These are phyloP conservation scores for Pogostemon cablin DNA, from an alignment of 257 asterid genomes.

Conservation along the genomic window DNA sequence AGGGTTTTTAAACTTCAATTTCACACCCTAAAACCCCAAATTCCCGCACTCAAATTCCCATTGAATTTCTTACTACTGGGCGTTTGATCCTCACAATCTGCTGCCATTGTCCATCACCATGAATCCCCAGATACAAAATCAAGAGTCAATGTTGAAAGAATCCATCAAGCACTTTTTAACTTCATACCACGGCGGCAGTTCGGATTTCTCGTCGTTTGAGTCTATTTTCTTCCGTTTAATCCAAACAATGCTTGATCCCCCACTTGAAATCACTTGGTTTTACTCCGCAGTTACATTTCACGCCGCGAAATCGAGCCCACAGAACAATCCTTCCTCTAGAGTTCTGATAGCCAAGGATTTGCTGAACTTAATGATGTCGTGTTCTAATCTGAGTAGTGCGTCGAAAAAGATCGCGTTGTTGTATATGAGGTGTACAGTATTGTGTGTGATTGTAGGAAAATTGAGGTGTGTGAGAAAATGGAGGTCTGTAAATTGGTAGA, in stretches of 20 bases:
- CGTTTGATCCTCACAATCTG: neutral
- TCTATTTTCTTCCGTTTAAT: constrained; percentile 76
- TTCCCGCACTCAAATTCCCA: constrained; percentile 13
- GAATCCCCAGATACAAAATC: constrained; percentile 42
- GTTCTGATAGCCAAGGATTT: constrained; percentile 59
- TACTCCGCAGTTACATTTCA: constrained; percentile 76
- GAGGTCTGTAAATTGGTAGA: constrained; percentile 62
- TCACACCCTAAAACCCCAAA: constrained; percentile 27
- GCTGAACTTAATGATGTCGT: constrained; percentile 59
- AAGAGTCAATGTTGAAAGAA: constrained; percentile 64
- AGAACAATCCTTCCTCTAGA: constrained; percentile 33
- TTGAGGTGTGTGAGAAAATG: constrained; percentile 38
- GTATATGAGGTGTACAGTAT: constrained; percentile 56
- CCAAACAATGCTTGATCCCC: constrained; percentile 84
- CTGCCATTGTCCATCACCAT: constrained; percentile 30
- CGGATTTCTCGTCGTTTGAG: constrained; percentile 69
- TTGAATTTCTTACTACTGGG: neutral
- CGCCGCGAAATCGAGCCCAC: constrained; percentile 49
- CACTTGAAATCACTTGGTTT: constrained; percentile 84
- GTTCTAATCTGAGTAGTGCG: constrained; percentile 57
- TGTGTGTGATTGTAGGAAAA: constrained; percentile 37
- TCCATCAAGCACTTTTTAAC: constrained; percentile 68
- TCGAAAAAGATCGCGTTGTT: constrained; percentile 63
- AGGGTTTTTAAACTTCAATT: constrained; percentile 36
- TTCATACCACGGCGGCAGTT: constrained; percentile 54